Conservation (phyloP, 805 yeast species). For the Saturnispora sanitii region DNA sequence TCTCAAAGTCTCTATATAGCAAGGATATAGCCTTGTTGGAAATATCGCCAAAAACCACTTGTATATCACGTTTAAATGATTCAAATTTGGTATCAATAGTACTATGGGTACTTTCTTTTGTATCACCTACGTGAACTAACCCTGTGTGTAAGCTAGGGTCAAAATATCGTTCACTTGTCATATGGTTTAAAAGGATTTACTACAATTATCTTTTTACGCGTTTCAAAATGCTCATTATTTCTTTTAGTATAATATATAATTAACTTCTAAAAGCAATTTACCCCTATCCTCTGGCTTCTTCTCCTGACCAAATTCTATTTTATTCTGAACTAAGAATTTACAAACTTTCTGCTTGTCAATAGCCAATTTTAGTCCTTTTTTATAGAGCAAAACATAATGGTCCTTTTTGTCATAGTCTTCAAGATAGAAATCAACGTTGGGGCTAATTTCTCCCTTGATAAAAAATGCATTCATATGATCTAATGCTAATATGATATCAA, state of each 20-base stretch:
- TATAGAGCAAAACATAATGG: neutral
- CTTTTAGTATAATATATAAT: neutral
- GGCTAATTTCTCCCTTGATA: constrained; percentile 19
- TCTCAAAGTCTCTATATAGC: constrained; percentile 24
- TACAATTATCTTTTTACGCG: neutral
- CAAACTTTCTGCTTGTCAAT: neutral
- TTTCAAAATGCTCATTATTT: neutral
- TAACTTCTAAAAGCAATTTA: neutral
- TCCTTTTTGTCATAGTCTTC: neutral
- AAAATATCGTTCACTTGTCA: constrained; percentile 4
- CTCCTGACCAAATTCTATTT: neutral
- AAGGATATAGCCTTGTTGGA: constrained; percentile 13
- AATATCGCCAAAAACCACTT: constrained; percentile 29
- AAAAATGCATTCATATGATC: constrained; percentile 43
- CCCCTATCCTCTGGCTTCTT: neutral
- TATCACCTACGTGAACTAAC: neutral
- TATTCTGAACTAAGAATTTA: neutral
- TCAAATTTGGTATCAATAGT: neutral
- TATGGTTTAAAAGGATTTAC: neutral
- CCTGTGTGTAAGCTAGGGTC: constrained; percentile 6
- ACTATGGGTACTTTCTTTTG: neutral
- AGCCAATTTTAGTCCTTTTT: neutral
- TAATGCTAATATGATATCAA: constrained; percentile 51
- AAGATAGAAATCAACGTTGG: constrained; percentile 10
- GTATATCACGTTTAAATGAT: constrained; percentile 25